Conservation (phyloP, 208 protist species). For the Strigomonas galati region DNA sequence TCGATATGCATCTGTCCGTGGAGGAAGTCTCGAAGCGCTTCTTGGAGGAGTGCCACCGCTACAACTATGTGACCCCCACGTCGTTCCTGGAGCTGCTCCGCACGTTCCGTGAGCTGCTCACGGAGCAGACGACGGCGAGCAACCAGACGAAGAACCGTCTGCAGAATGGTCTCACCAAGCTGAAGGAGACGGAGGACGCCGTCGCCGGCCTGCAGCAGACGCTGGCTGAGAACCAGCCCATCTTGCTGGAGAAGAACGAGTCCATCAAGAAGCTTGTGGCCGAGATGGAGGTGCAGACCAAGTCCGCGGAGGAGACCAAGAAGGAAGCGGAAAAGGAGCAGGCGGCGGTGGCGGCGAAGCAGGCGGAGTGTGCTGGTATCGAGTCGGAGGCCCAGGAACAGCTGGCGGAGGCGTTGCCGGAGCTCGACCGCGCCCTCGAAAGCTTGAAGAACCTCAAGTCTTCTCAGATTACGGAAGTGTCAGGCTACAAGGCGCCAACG, state of each 20-base stretch:
- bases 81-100: slow-evolving; percentile 97
- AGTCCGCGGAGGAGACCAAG: slow-evolving; percentile 91
- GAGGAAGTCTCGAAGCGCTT: slow-evolving; percentile 87
- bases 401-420: slow-evolving; percentile 95
- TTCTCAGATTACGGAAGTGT: slow-evolving; percentile 96
- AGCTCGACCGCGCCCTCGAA: slow-evolving; percentile 94
- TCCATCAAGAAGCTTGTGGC: slow-evolving; percentile 94
- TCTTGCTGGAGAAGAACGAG: slow-evolving; percentile 92
- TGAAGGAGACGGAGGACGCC: slow-evolving; percentile 91
- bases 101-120: slow-evolving; percentile 88
- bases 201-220: slow-evolving; percentile 93
- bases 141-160: slow-evolving; percentile 82
- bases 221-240: slow-evolving; percentile 94
- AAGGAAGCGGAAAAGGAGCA: slow-evolving; percentile 90
- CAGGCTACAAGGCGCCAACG: slow-evolving; percentile 94
- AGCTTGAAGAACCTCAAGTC: slow-evolving; percentile 96
- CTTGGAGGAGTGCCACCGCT: slow-evolving; percentile 87
- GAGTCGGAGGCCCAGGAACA: slow-evolving; percentile 94
- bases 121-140: slow-evolving; percentile 78
- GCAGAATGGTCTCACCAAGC: slow-evolving; percentile 93
- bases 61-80: slow-evolving; percentile 99
- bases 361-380: slow-evolving; percentile 92
- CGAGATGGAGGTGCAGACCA: slow-evolving; percentile 93
- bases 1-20: slow-evolving; percentile 94
- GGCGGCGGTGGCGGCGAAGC: slow-evolving; percentile 89